A percentile compares a stretch with the other conserved stretches of the same genome.
These are phyloP conservation scores for Oryza glaberrima DNA, from an alignment of 176 grass and related monocot genomes.

Conservation along the genomic window DNA sequence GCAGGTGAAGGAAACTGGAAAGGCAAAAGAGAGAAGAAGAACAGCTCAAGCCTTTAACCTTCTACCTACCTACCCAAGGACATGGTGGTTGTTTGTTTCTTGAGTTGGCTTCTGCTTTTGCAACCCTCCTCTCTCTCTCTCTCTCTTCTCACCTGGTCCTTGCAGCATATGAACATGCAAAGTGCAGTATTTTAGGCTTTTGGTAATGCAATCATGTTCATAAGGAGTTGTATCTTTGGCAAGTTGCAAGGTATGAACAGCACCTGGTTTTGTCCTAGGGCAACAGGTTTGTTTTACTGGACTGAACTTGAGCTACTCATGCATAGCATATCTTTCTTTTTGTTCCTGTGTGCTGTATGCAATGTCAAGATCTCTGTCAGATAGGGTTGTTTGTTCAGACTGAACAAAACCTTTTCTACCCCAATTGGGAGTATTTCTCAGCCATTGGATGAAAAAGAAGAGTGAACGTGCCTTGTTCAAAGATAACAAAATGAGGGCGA, in stretches of 20 bases:
- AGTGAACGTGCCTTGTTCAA: not conserved
- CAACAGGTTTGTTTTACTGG: not conserved
- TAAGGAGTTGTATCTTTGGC: not conserved
- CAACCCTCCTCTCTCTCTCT: too few relatives aligned
- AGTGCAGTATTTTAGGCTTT: not conserved
- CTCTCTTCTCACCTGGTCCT: not conserved
- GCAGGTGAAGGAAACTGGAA: not conserved
- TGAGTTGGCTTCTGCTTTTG: not conserved
- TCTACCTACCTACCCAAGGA: not conserved
- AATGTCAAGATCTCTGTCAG: not conserved
- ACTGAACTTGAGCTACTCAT: not conserved
- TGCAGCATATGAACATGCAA: not conserved
- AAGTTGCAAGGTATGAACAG: not conserved
- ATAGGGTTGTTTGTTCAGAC: not conserved
- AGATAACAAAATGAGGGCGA: not conserved
- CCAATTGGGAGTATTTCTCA: not conserved
- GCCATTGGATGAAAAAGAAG: not conserved
- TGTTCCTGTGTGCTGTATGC: not conserved
- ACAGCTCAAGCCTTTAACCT: slow-evolving; percentile 28
- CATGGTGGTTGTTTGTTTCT: slow-evolving; percentile 1
- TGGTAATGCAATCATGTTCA: not conserved
- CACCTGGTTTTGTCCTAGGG: not conserved
- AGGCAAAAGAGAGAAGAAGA: not conserved
- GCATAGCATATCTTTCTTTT: not conserved
- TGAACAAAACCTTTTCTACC: not conserved